phyloP scores from a whole-genome alignment of 1,284 basidiomycete species.

The Malassezia pachydermatis region DNA sequence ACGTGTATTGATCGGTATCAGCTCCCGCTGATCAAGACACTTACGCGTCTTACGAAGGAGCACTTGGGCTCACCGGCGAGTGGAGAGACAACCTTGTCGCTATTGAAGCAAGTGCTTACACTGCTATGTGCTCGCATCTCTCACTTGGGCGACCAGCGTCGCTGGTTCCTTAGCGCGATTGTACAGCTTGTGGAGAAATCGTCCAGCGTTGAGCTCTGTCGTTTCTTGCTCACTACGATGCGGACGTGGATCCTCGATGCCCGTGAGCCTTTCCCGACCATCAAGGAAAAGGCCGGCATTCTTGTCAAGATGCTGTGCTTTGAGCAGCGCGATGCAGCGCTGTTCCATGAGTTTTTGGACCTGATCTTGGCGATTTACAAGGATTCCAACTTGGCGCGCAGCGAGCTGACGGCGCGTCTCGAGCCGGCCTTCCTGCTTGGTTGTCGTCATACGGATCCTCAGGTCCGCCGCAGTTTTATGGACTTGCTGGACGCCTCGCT shows the following conservation, averaged over 20 bases:
- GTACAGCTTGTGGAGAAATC: slow-evolving; percentile 83
- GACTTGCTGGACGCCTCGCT: slow-evolving; percentile 83
- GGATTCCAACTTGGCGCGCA: slow-evolving; percentile 70
- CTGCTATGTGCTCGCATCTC: slow-evolving; percentile 53
- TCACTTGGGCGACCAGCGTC: slow-evolving; percentile 53
- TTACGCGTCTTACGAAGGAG: slow-evolving; percentile 78
- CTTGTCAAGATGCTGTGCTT: slow-evolving; percentile 82
- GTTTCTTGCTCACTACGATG: slow-evolving; percentile 75
- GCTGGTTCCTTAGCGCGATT: slow-evolving; percentile 64
- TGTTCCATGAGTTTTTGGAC: slow-evolving; percentile 77
- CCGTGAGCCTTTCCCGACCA: slow-evolving; percentile 57
- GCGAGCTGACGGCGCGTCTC: slow-evolving; percentile 83
- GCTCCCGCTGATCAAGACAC: slow-evolving; percentile 66
- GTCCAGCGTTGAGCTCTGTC: slow-evolving; percentile 68
- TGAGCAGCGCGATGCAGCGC: slow-evolving; percentile 59
- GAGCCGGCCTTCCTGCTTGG: slow-evolving; percentile 90
- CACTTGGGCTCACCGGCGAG: slow-evolving; percentile 56
- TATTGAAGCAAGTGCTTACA: slow-evolving; percentile 53
- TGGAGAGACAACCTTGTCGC: slow-evolving; percentile 45
- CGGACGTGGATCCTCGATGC: slow-evolving; percentile 74
- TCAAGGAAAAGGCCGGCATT: slow-evolving; percentile 89
- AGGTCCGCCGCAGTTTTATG: slow-evolving; percentile 74
- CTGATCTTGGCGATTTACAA: slow-evolving; percentile 92
- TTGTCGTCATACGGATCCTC: slow-evolving; percentile 70
- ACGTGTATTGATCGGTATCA: slow-evolving; percentile 67